These are phyloP conservation scores for Gaeumannomyces sp. DNA, from an alignment of 2,329 filamentous ascomycete species.

Conservation along the genomic window DNA sequence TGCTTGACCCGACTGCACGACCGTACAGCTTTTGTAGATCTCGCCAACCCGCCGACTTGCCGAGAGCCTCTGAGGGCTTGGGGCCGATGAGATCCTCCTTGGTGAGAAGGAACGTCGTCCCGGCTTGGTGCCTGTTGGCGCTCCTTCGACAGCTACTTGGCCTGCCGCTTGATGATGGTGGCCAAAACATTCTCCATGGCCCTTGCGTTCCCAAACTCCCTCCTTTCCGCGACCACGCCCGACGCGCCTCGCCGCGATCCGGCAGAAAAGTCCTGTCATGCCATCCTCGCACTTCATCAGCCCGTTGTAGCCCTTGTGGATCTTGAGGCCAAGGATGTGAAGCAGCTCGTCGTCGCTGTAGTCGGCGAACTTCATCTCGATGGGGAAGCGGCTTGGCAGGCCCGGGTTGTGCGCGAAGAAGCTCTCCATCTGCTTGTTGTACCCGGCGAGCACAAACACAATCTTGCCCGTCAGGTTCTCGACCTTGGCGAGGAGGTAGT, in stretches of 20 bases:
- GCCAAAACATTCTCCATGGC: slow-evolving; percentile 57
- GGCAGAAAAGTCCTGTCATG: slow-evolving; percentile 51
- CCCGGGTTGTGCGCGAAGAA: slow-evolving; percentile 73
- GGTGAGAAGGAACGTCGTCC: slow-evolving; percentile 55
- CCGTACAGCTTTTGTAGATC: slow-evolving; percentile 55
- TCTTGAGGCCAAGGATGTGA: slow-evolving; percentile 49
- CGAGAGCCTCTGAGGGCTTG: slow-evolving; percentile 49
- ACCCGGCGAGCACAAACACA: slow-evolving; percentile 68
- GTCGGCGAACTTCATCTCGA: slow-evolving; percentile 60
- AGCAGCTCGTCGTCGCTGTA: slow-evolving; percentile 61
- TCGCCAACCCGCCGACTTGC: slow-evolving; percentile 47
- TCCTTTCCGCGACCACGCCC: slow-evolving; percentile 55
- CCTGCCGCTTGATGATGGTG: slow-evolving; percentile 50
- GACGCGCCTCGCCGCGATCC: slow-evolving; percentile 56
- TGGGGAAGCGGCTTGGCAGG: slow-evolving; percentile 61
- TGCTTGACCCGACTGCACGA: slow-evolving; percentile 56
- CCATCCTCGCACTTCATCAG: slow-evolving; percentile 57
- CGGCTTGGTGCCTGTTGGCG: slow-evolving; percentile 30
- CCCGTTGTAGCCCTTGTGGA: slow-evolving; percentile 46
- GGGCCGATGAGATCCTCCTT: slow-evolving; percentile 68
- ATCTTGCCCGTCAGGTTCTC: slow-evolving; percentile 66
- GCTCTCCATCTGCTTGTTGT: slow-evolving; percentile 66
- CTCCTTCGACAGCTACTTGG: slow-evolving; percentile 46
- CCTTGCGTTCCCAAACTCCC: slow-evolving; percentile 69
- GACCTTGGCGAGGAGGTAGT: slow-evolving; percentile 65